Evolutionary conservation across 805 yeast genomes (phyloP), one percentile per base, ranked within the genome.

Genomic region (Scheffersomyces lignosus): DNA sequence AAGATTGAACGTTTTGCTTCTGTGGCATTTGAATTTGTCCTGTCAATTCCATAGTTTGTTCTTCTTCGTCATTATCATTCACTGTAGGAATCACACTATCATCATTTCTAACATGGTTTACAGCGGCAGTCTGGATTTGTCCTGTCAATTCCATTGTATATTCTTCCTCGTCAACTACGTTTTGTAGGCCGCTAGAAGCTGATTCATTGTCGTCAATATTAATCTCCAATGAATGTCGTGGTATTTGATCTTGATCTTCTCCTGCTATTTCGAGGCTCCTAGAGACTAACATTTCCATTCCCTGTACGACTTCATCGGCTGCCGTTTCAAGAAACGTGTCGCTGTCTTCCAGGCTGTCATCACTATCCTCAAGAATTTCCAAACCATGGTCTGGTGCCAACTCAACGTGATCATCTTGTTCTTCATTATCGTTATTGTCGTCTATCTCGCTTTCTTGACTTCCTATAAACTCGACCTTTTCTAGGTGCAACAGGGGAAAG

Each of bases 81-180:
- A 18, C 43, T 34, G 41, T 52, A 7, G 40, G 39, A 5, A 32
- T 39, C 49, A 22, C 35, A 29, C 15, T 30, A 34, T 14, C 39
- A 13, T 27, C 24, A 31, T 16, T 26, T n/a, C n/a, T n/a, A n/a
- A n/a, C n/a, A n/a, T n/a, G n/a, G 24, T 7, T 20, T 20, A 20
- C 7, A 20, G 24, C 7, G 9, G 24, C 24, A 20, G 7, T 20
- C 10, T 20, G 24, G 24, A 20, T 20, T 20, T 20, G 7, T 2
- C 45, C 58, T 0, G 61, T 56, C 18, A 59, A 47, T 27, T 59
- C 64, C 69, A 63, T 63, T 5, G 64, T 57, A 14, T 46, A 49
- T 17, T 58, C 63, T 6, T 45, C 52, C 6, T 44, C 47, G 9
- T 33, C 43, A 20, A 13, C 17, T 29, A 33, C 30, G 15, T 15